phyloP scores from a whole-genome alignment of 2,329 filamentous ascomycete genomes.

The Colletotrichum neosansevieriae region DNA sequence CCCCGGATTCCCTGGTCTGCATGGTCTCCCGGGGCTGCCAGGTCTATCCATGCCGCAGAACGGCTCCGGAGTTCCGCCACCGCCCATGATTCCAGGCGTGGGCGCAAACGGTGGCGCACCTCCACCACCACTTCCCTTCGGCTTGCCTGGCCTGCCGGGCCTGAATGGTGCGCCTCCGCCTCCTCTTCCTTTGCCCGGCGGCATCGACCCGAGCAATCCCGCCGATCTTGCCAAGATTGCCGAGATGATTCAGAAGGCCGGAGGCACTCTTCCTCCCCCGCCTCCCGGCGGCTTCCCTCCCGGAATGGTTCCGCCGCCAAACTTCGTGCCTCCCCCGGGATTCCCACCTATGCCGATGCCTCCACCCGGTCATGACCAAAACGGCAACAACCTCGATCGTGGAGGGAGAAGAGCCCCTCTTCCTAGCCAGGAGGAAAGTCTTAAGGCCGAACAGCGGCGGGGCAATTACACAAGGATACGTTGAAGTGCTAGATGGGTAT shows the following conservation, averaged over 20 bases:
- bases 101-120: slow-evolving; percentile 54
- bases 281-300: slow-evolving; percentile 56
- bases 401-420: slow-evolving; percentile 73
- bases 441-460: slow-evolving; percentile 79
- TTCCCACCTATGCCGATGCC: slow-evolving; percentile 51
- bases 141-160: slow-evolving; percentile 62
- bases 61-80: slow-evolving; percentile 47
- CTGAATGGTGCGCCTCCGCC: slow-evolving; percentile 60
- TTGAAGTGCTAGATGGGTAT: background rate
- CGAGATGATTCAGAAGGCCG: slow-evolving; percentile 75
- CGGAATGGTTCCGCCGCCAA: slow-evolving; percentile 60
- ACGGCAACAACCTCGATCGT: slow-evolving; percentile 47
- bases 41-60: slow-evolving; percentile 56
- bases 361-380: slow-evolving; percentile 46
- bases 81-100: slow-evolving; percentile 64
- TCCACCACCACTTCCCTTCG: slow-evolving; percentile 67
- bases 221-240: slow-evolving; percentile 71
- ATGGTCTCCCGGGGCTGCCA: slow-evolving; percentile 59
- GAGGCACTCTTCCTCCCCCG: slow-evolving; percentile 70
- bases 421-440: slow-evolving; percentile 85
- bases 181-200: slow-evolving; percentile 60
- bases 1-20: slow-evolving; percentile 67
- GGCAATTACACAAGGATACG: slow-evolving; percentile 68
- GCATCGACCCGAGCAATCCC: slow-evolving; percentile 70
- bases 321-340: slow-evolving; percentile 56